Evolutionary conservation across 2,329 filamentous ascomycete genomes (phyloP).

Genomic region (Cercospora sp.): DNA sequence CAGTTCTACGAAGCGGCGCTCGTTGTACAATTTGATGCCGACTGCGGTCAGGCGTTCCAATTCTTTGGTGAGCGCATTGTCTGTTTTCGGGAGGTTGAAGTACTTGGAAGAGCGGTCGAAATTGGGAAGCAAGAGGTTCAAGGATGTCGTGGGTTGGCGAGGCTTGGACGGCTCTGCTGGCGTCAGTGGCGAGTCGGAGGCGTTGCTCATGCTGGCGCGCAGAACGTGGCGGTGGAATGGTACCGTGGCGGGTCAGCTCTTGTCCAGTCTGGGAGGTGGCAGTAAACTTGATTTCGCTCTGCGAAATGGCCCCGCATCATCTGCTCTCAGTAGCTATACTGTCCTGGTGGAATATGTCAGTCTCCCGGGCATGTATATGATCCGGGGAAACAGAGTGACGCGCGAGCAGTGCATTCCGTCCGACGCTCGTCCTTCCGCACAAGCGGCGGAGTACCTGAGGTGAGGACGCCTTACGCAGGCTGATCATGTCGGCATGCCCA

Average conservation of each 20-base stretch:
- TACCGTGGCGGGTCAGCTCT: not conserved
- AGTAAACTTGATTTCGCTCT: not conserved
- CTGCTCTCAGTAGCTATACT: not conserved
- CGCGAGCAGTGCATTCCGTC: not conserved
- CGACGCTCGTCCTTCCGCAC: not conserved
- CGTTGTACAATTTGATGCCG: conserved; percentile 13
- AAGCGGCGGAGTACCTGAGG: not conserved
- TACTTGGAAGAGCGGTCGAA: not conserved
- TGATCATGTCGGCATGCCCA: not conserved
- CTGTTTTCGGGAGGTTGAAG: not conserved
- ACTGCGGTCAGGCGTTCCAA: conserved; percentile 2
- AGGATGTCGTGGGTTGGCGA: not conserved
- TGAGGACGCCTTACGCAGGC: not conserved
- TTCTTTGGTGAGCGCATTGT: not conserved
- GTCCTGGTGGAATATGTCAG: not conserved
- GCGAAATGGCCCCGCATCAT: not conserved
- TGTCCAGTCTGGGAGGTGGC: not conserved
- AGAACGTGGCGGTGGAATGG: not conserved
- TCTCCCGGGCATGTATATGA: not conserved
- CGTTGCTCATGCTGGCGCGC: not conserved
- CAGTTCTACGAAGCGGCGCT: conserved; percentile 2
- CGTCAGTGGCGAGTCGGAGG: not conserved
- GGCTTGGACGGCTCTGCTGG: not conserved
- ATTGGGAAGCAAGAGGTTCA: conserved; percentile 4
- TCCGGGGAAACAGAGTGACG: not conserved